Conservation (phyloP, 2,329 filamentous ascomycete species). For the Phyllosticta capitalensis region DNA sequence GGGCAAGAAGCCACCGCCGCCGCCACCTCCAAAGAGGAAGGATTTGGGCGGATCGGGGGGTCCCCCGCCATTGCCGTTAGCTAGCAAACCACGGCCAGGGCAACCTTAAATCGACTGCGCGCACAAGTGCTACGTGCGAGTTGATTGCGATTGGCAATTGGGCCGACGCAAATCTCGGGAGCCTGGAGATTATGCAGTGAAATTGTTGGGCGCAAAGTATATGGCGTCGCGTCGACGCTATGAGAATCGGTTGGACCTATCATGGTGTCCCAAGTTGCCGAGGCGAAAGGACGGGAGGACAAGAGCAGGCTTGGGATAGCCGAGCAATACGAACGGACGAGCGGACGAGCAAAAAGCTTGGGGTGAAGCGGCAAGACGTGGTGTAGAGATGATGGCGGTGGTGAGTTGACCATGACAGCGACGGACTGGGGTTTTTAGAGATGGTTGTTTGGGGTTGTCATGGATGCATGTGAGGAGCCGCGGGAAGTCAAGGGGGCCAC, state of each 20-base stretch:
- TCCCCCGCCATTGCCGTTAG: slow-evolving; percentile 48
- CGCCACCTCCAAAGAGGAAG: slow-evolving; percentile 49
- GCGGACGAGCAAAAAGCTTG: too few species aligned
- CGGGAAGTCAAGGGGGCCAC: background rate
- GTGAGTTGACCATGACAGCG: background rate
- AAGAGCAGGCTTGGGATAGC: background rate
- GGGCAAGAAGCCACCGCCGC: slow-evolving; percentile 47
- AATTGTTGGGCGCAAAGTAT: background rate
- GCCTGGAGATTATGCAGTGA: background rate
- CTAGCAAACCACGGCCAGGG: slow-evolving; percentile 42
- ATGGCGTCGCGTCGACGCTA: background rate
- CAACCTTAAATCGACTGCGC: background rate
- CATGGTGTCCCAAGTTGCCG: slow-evolving; percentile 1
- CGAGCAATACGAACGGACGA: background rate
- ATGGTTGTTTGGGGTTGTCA: background rate
- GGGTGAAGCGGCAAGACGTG: too few species aligned
- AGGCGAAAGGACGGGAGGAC: background rate
- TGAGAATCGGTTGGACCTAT: slow-evolving; percentile 1
- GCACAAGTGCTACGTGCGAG: background rate
- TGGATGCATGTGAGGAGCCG: background rate
- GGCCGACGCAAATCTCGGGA: background rate
- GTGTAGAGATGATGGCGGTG: too few species aligned
- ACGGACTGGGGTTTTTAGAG: background rate
- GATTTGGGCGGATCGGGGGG: slow-evolving; percentile 23
- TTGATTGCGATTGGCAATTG: background rate